Evolutionary conservation across 129 eudicot genomes (phyloP), one percentile per base, ranked within the genome.

Genomic region (Kitagawia praeruptora): DNA sequence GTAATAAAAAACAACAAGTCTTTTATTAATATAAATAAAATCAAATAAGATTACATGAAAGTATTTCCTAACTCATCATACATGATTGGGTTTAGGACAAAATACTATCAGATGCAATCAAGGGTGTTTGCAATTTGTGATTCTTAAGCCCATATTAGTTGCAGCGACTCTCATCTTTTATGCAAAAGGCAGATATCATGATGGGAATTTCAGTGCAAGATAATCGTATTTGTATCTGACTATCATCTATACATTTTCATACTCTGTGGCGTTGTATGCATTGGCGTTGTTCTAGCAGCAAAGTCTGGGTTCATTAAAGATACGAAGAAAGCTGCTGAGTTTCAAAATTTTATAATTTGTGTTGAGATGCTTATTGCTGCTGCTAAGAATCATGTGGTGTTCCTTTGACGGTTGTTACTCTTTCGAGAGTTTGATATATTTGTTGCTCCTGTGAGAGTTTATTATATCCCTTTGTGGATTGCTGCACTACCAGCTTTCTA

Each of bases 291-390:
- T 94, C 82, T 95, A 82, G 94, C 97, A 40, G 99, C 99, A 42
- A 95, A 95, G 83, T 86, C 97, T 69, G 96, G 91, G 48, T 80
- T 87, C 46, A 92, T 95, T 75, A 90, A 90, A 82, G 84, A 92
- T 80, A 85, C 93, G 13, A 85, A 90, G 83, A 93, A 92, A 45
- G 99, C 99, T 63, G 99, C 97, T 16, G 92, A 95, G 38, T 86
- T 95, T 49, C 99, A 95, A 78, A 92, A 85, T 83, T 92, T 92
- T 25, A 83, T 95, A 84, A 84, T 95, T 42, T 95, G 99, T 83
- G 85, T 95, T 42, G 99, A 95, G 86, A 95, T 95, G 99, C 97
- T 95, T 61, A 89, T 95, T 81, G 99, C 99, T 45, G 99, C 99
- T 14, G 75, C n/a, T n/a, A n/a, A n/a, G n/a, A n/a, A n/a, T n/a